Percentiles rank a stretch among this genome's conserved stretches.
These are phyloP conservation scores for Boletus reticuloceps DNA, from an alignment of 768 basidiomycete species.

Conservation along the genomic window DNA sequence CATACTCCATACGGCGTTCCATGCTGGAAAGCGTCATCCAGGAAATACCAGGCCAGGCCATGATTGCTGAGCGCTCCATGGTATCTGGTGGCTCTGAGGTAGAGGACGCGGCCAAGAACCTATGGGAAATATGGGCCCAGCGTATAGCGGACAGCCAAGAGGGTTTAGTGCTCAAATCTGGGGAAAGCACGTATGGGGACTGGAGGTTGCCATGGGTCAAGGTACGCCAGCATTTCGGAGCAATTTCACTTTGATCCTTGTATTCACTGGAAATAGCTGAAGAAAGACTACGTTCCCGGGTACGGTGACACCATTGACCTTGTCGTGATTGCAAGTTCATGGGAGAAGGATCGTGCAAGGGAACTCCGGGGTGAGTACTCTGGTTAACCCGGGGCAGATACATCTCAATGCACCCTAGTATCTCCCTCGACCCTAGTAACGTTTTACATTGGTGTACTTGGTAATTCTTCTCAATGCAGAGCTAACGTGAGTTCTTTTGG, in stretches of 20 bases:
- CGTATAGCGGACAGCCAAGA: conserved; percentile 56
- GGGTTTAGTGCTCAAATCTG: conserved; percentile 78
- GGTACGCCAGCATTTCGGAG: conserved; percentile 26
- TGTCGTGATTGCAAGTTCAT: conserved; percentile 70
- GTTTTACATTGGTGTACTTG: conserved; percentile 72
- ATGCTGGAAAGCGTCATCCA: conserved; percentile 58
- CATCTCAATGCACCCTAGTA: conserved; percentile 41
- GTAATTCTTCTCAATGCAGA: conserved; percentile 44
- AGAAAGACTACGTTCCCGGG: conserved; percentile 86
- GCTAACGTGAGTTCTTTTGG: conserved; percentile 35
- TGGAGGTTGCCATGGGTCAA: conserved; percentile 76
- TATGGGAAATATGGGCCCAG: conserved; percentile 48
- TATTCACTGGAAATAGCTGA: conserved; percentile 41
- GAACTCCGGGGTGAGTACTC: conserved; percentile 62
- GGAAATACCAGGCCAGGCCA: conserved; percentile 55
- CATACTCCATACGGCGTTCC: conserved; percentile 60
- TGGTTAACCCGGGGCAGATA: background rate
- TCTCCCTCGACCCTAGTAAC: conserved; percentile 70
- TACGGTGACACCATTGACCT: conserved; percentile 82
- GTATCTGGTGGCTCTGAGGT: conserved; percentile 32
- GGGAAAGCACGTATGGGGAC: conserved; percentile 65
- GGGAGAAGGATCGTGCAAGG: conserved; percentile 77
- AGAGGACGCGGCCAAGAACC: conserved; percentile 19
- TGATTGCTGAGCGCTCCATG: conserved; percentile 55
- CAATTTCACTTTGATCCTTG: conserved; percentile 14